These are phyloP conservation scores for Trichoderma virens DNA, from an alignment of 495 filamentous ascomycete species.

Conservation along the genomic window DNA sequence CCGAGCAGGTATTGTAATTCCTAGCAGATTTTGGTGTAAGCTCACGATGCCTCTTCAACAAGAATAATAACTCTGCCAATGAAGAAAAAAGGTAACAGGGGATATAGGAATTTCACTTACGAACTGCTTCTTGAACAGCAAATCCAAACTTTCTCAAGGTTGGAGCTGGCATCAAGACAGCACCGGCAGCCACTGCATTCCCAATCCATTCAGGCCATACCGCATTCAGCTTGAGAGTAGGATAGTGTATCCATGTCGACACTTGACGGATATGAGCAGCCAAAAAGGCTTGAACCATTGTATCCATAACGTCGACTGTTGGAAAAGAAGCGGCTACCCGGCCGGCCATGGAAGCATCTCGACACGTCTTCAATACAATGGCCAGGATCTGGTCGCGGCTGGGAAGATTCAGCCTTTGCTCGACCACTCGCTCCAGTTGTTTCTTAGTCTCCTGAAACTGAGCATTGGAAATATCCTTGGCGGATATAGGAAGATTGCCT, in stretches of 20 bases:
- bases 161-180: slow-evolving; percentile 45
- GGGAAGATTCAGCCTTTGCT: slow-evolving; percentile 37
- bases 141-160: slow-evolving; percentile 55
- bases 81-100: neutral
- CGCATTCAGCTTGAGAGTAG: slow-evolving; percentile 43
- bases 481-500: slow-evolving; percentile 43
- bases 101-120: slow-evolving; percentile 19
- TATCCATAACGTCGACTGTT: slow-evolving; percentile 49
- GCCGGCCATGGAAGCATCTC: slow-evolving; percentile 31
- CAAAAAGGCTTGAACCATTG: slow-evolving; percentile 53
- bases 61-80: too few species aligned
- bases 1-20: slow-evolving; percentile 36
- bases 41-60: neutral
- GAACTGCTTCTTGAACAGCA: slow-evolving; percentile 53
- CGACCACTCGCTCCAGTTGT: slow-evolving; percentile 25
- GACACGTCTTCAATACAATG: slow-evolving; percentile 46
- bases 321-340: slow-evolving; percentile 54
- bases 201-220: slow-evolving; percentile 50
- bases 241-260: slow-evolving; percentile 50
- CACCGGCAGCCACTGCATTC: slow-evolving; percentile 46
- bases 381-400: slow-evolving; percentile 51
- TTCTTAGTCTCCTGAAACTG: slow-evolving; percentile 18
- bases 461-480: slow-evolving; percentile 24
- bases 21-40: slow-evolving; percentile 6
- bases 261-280: slow-evolving; percentile 40